Percentiles rank a stretch among this genome's conserved stretches.
phyloP scores from a whole-genome alignment of 2,329 filamentous ascomycete genomes.

The Colletotrichum sp. region DNA sequence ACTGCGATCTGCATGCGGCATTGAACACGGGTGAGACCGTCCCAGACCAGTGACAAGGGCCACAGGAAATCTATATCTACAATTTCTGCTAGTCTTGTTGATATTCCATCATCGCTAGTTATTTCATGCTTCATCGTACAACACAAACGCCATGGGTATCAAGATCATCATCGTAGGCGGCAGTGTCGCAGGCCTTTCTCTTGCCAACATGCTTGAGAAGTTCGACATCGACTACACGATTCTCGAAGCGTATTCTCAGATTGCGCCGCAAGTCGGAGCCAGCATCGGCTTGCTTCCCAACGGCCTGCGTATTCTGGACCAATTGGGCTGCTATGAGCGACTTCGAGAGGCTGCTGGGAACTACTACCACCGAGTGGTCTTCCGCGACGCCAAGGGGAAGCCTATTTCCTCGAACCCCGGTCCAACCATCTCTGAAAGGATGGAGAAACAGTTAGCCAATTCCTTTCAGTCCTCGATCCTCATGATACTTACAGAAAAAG shows the following conservation, averaged over 20 bases:
- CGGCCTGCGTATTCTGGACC: constrained; percentile 51
- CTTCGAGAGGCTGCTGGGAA: constrained; percentile 26
- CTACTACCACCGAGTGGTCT: background rate
- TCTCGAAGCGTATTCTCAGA: constrained; percentile 44
- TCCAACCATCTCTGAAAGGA: background rate
- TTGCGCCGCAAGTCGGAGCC: constrained; percentile 52
- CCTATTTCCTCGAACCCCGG: constrained; percentile 18
- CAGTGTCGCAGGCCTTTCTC: constrained; percentile 45
- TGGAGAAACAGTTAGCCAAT: background rate
- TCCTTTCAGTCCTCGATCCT: accelerated
- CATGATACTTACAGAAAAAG: background rate
- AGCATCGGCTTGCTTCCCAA: constrained; percentile 49
- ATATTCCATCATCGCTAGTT: background rate
- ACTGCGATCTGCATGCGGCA: background rate
- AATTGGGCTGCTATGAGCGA: constrained; percentile 40
- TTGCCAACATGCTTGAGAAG: constrained; percentile 43
- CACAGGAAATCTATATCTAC: background rate
- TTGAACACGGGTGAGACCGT: background rate
- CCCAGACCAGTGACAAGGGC: background rate
- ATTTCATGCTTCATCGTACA: background rate
- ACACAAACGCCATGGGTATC: constrained; percentile 23
- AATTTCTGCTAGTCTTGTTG: background rate
- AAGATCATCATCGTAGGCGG: constrained; percentile 55
- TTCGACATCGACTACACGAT: constrained; percentile 52
- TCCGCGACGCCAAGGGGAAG: constrained; percentile 1